phyloP scores from a whole-genome alignment of 2,329 filamentous ascomycete genomes.

The Fusarium buxicola region DNA sequence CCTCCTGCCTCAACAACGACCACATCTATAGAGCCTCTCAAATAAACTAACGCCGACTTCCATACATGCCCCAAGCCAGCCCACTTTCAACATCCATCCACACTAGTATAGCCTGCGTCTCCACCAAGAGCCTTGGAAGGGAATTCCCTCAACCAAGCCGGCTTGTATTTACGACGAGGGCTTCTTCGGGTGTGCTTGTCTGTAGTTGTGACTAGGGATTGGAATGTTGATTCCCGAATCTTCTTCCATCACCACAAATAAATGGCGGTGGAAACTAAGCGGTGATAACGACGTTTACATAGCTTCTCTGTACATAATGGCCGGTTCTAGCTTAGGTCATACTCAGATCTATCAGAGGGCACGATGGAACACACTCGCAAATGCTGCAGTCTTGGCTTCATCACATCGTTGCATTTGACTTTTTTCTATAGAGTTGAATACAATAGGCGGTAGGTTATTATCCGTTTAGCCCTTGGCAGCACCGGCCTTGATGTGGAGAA shows the following conservation, averaged over 20 bases:
- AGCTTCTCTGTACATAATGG: no score
- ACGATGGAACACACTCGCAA: no score
- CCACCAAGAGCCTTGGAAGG: not conserved
- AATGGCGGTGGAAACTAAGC: no score
- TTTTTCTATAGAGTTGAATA: conserved; percentile 33
- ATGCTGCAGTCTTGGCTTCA: not conserved
- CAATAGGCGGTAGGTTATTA: conserved; percentile 13
- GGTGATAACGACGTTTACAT: no score
- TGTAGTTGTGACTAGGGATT: no score
- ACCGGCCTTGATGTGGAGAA: conserved; percentile 89
- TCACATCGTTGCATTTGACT: conserved; percentile 43
- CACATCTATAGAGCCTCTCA: not conserved
- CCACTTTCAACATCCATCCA: no score
- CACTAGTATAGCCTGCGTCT: no score
- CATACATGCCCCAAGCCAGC: not conserved
- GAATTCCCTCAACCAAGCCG: not conserved
- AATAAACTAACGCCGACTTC: not conserved
- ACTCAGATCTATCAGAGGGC: no score
- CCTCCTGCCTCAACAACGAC: not conserved
- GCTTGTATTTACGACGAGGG: not conserved
- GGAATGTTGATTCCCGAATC: no score
- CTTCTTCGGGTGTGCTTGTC: not conserved
- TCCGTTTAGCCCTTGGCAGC: conserved; percentile 75
- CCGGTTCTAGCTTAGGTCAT: no score
- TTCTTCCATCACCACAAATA: no score